Conservation (phyloP, 129 eudicot genomes). For the Pulicaria dysenterica region DNA sequence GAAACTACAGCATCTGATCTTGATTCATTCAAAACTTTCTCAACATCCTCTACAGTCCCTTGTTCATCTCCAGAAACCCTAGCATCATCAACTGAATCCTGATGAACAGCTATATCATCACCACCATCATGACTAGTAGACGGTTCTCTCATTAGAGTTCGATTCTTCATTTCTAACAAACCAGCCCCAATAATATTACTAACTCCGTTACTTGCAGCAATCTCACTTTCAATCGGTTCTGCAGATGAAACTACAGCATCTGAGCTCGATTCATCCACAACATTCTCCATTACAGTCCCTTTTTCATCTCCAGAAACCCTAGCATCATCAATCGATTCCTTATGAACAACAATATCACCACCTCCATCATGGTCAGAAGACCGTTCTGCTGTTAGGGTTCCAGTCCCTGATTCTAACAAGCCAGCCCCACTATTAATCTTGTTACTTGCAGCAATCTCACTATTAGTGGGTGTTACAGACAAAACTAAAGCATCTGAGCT, state of each 20-base stretch:
- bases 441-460: no score
- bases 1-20: conserved; percentile 8
- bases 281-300: neutral
- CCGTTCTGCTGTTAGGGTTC: neutral
- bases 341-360: neutral
- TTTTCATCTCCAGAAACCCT: neutral
- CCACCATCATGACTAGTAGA: conserved; percentile 2
- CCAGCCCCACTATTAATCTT: no score
- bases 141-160: conserved; percentile 26
- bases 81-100: neutral
- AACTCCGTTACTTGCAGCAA: neutral
- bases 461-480: no score
- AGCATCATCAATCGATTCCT: neutral
- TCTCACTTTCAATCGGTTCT: neutral
- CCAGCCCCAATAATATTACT: neutral
- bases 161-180: conserved; percentile 16
- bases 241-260: conserved; percentile 5
- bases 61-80: neutral
- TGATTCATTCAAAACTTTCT: conserved; percentile 7
- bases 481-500: no score
- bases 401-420: neutral
- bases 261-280: neutral
- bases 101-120: neutral
- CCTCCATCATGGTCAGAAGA: no score
- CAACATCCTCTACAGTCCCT: neutral